Evolutionary conservation across 2,329 filamentous ascomycete genomes (phyloP).

Genomic region (Gnomoniopsis smithogilvyi): DNA sequence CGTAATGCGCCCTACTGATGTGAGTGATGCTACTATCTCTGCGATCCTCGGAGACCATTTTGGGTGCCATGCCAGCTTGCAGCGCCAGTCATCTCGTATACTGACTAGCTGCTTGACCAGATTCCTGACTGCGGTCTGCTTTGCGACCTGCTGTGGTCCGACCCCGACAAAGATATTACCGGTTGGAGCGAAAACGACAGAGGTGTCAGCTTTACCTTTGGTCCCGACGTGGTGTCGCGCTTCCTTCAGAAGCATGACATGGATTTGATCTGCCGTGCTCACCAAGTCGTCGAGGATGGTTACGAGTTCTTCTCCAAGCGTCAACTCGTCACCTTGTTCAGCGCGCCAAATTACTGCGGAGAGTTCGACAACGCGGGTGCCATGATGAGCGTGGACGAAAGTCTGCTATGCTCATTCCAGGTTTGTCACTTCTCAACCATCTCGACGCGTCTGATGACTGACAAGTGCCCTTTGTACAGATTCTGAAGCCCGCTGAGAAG

Average conservation of each 20-base stretch:
- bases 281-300: slow-evolving; percentile 97
- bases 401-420: slow-evolving; percentile 98
- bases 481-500: slow-evolving; percentile 99
- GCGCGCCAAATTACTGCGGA: slow-evolving; percentile 97
- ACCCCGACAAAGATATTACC: slow-evolving; percentile 98
- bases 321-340: slow-evolving; percentile 95
- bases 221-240: slow-evolving; percentile 92
- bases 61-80: not conserved
- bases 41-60: not conserved
- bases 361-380: slow-evolving; percentile 99
- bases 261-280: slow-evolving; percentile 97
- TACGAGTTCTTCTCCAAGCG: slow-evolving; percentile 99
- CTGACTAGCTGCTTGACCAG: slow-evolving; percentile 44
- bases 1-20: slow-evolving; percentile 98
- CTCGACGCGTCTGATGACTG: not conserved
- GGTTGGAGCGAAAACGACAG: slow-evolving; percentile 99
- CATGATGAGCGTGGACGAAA: slow-evolving; percentile 99
- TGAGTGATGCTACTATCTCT: slow-evolving; percentile 50
- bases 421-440: slow-evolving; percentile 37
- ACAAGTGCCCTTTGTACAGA: slow-evolving; percentile 49
- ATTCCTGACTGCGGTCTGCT: slow-evolving; percentile 97
- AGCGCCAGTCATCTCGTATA: not conserved
- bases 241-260: slow-evolving; percentile 99
- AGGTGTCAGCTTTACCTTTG: slow-evolving; percentile 98
- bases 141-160: slow-evolving; percentile 97